Evolutionary conservation across 148 eudicot genomes (phyloP).

Genomic region (Simmondsia chinensis): DNA sequence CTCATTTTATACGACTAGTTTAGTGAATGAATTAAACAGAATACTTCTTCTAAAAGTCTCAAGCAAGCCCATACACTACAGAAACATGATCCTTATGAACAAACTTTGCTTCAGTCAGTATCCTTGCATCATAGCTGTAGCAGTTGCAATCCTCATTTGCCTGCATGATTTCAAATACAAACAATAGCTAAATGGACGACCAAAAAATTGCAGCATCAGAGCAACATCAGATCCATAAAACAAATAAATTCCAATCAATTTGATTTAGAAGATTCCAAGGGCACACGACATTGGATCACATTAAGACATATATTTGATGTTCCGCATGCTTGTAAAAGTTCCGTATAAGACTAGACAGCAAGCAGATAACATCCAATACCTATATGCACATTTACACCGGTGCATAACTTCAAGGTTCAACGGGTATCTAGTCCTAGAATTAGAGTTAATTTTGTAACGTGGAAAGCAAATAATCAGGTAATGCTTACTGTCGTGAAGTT

Average conservation of each 20-base stretch:
- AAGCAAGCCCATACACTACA: slow-evolving; percentile 68
- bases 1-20: slow-evolving; percentile 1
- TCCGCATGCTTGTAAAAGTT: too few relatives aligned
- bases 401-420: not conserved
- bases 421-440: not conserved
- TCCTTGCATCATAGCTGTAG: slow-evolving; percentile 86
- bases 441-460: not conserved
- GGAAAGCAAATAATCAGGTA: not conserved
- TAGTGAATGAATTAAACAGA: not conserved
- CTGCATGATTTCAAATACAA: slow-evolving; percentile 29
- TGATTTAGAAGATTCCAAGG: too few relatives aligned
- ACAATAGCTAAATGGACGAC: not conserved
- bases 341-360: too few relatives aligned
- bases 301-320: too few relatives aligned
- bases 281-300: too few relatives aligned
- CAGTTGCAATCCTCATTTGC: slow-evolving; percentile 95
- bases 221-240: too few relatives aligned
- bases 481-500: slow-evolving; percentile 89
- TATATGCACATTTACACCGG: not conserved
- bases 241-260: too few relatives aligned
- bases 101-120: slow-evolving; percentile 76
- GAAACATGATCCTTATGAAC: slow-evolving; percentile 95
- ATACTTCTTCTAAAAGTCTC: not conserved
- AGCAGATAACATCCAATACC: too few relatives aligned
- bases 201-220: not conserved